Evolutionary conservation across 2,329 filamentous ascomycete genomes (phyloP).

Genomic region (Xylaria multiplex): DNA sequence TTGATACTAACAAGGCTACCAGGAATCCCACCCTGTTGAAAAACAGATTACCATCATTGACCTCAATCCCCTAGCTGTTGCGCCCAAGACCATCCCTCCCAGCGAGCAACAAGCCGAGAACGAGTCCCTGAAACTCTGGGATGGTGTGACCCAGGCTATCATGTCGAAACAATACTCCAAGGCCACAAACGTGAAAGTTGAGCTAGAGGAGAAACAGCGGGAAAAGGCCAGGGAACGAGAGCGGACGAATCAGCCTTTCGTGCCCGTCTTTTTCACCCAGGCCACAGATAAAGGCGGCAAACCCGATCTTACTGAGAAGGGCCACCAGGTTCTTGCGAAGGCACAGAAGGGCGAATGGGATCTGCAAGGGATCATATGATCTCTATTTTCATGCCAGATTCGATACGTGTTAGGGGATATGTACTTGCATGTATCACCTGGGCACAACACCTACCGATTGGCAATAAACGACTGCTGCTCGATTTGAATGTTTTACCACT

Average conservation of each 20-base stretch:
- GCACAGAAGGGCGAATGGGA: conserved; percentile 65
- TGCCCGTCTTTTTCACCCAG: conserved; percentile 86
- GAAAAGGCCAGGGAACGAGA: conserved; percentile 85
- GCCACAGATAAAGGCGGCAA: conserved; percentile 65
- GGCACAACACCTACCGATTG: conserved; percentile 17
- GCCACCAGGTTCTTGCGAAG: conserved; percentile 60
- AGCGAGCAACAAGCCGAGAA: conserved; percentile 82
- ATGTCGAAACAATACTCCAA: conserved; percentile 81
- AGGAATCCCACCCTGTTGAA: conserved; percentile 62
- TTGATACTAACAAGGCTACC: conserved; percentile 25
- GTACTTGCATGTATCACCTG: conserved; percentile 17
- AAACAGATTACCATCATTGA: conserved; percentile 84
- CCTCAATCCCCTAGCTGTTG: conserved; percentile 81
- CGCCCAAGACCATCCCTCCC: conserved; percentile 82
- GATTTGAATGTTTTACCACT: conserved; percentile 30
- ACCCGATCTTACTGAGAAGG: conserved; percentile 66
- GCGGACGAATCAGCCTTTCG: conserved; percentile 74
- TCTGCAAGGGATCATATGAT: conserved; percentile 56
- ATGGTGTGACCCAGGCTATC: conserved; percentile 87
- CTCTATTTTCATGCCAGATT: conserved; percentile 2
- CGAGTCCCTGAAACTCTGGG: conserved; percentile 90
- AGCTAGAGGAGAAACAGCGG: conserved; percentile 90
- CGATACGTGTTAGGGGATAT: conserved; percentile 3
- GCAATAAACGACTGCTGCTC: conserved; percentile 13
- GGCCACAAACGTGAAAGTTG: conserved; percentile 87